Evolutionary conservation across 176 grass and related monocot species (phyloP), one percentile per base, ranked within the genome.

Genomic region (Eleusine coracana): DNA sequence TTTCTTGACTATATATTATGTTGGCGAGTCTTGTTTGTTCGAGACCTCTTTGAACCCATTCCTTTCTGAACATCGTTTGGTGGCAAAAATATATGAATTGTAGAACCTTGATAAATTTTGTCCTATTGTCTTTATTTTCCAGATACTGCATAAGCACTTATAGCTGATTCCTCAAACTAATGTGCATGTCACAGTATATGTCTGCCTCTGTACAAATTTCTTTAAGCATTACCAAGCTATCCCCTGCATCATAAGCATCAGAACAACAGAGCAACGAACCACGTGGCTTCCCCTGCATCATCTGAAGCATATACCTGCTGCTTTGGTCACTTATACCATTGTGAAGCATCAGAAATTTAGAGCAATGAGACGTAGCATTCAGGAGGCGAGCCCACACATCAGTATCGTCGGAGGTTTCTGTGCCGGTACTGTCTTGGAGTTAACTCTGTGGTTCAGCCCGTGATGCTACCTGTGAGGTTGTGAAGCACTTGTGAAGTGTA

Each of bases 261-360:
- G 41, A 62, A 40, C 1, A 45, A 23, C n/a, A 83, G 67, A 78
- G 5, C 41, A 54, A 82, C n/a, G 66, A 76, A 55, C 55, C 55
- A 55, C 71, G 79, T 48, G 25, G 45, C 17, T 58, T 75, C 31
- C 13, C 27, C 12, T 65, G 45, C 58, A 52, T 21, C 3, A 54
- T 17, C 4, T 20, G 20, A 82, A 60, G 9, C 50, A 81, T 71
- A 8, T 54, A 54, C 23, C 67, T 49, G 40, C 55, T 18, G 31
- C 36, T 59, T 63, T 50, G 17, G 23, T 63, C 69, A 23, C 25
- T 63, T 58, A 6, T n/a, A 58, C 18, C 44, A 46, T 11, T 61
- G 13, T 27, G 58, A 61, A 18, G 65, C 65, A 8, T 68, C 14
- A 38, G 45, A 76, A 75, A 56, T 62, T 63, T 28, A 85, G 70